A percentile compares a stretch with the other conserved stretches of the same genome.
Evolutionary conservation across 208 protist genomes (phyloP).

Genomic region (Trypanosoma cruzi): DNA sequence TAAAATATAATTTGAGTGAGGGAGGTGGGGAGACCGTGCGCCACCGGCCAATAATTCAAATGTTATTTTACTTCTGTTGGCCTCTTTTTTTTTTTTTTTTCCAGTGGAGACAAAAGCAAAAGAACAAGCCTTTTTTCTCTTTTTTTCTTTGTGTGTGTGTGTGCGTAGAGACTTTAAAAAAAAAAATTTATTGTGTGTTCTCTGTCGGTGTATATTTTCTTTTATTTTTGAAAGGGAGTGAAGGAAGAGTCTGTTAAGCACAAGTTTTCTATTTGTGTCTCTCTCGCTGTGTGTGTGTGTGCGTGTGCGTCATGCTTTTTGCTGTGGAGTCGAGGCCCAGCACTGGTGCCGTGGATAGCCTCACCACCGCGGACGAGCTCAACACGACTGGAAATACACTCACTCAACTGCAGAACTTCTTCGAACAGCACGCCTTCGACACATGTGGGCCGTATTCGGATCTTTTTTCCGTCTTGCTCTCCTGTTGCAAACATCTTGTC

Average conservation of each 20-base stretch:
- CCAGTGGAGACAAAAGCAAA: neutral
- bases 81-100: neutral
- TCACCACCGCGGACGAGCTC: neutral
- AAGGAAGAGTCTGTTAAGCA: neutral
- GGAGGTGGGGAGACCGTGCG: neutral
- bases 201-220: neutral
- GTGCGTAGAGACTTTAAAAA: neutral
- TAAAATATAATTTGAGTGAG: neutral
- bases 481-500: conserved; percentile 61
- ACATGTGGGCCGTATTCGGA: conserved; percentile 70
- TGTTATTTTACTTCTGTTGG: neutral
- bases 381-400: conserved; percentile 31
- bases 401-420: conserved; percentile 42
- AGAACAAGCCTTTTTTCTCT: neutral
- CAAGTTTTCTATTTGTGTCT: neutral
- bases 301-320: conserved; percentile 6
- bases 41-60: neutral
- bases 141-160: too few relatives aligned
- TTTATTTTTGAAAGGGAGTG: neutral
- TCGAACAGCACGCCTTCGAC: conserved; percentile 68
- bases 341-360: neutral
- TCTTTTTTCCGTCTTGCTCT: conserved; percentile 66
- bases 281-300: neutral
- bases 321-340: neutral
- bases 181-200: neutral